Base-by-base conservation (phyloP, 1,139 yeast species). In the Keqinozyma sinolaborantium region DNA sequence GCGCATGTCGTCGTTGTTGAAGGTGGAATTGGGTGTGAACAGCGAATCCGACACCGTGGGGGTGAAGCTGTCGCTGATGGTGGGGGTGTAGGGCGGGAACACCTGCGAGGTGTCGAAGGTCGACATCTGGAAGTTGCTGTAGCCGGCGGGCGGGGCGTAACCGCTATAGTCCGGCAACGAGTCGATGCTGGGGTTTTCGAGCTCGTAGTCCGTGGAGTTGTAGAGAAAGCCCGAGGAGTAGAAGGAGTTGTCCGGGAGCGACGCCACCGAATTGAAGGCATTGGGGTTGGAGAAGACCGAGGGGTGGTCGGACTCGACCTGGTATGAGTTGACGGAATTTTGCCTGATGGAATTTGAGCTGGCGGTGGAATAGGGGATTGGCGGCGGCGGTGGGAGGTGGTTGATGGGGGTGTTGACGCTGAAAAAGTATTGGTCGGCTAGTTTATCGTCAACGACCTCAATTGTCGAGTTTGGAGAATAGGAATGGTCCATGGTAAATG, bases 141-240 rank as follows among this genome's bases (percentile, higher is more conserved):
- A 20, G 13, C 24, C 25, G 24, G 29, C 18, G 5, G 30, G 24
- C n/a, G 23, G 25, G 14, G 31, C 26, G 28, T 30, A 25, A 26
- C 33, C 35, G 20, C 32, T 33, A 16, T 38, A 43, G 30, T 58
- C 60, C 5, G 59, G 60, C 25, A 58, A 50, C 4, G 57, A 51
- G 21, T 60, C 64, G 18, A 58, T 45, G 2, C 60, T 52, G 6
- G 53, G 58, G 33, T 51, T 56, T 3, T 49, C 51, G 27, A 56
- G 39, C 16, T 58, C 62, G 30, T 53, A 53, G 24, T 58, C 64
- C 15, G 47, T 42, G 25, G 47, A 33, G 33, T 49, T 50, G 36
- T 56, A 56, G 43, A 58, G 42, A 26, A 53, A 47, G 30, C 53
- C 59, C 30, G 38, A 27, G 10, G 40, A 35, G 31, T 43, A 41